These are phyloP conservation scores for Helminthosporium solani DNA, from an alignment of 2,329 filamentous ascomycete species.

Conservation along the genomic window DNA sequence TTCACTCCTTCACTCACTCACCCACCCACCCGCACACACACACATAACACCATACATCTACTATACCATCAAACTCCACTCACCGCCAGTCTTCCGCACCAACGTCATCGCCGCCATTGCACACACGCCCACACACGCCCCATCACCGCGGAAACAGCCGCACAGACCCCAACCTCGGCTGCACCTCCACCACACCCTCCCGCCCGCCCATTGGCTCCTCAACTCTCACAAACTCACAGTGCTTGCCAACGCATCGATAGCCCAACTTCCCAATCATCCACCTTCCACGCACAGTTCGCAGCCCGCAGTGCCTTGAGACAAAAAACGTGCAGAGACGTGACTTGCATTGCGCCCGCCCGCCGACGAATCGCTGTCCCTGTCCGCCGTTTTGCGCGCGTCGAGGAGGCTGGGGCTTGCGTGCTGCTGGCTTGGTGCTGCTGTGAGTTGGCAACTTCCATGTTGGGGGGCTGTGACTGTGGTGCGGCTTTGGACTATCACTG, in stretches of 20 bases:
- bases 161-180: constrained; percentile 15
- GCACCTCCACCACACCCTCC: constrained; percentile 6
- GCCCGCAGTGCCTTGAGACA: constrained; percentile 3
- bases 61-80: background rate
- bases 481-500: too few relatives aligned
- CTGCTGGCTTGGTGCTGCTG: background rate
- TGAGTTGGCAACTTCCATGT: too few relatives aligned
- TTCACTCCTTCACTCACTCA: too few relatives aligned
- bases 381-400: background rate
- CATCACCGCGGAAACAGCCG: constrained; percentile 8
- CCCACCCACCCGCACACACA: too few relatives aligned
- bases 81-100: constrained; percentile 5
- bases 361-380: constrained; percentile 15
- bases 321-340: background rate
- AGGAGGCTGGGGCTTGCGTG: background rate
- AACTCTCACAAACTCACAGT: background rate
- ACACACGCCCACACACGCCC: background rate
- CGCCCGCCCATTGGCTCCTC: constrained; percentile 15
- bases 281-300: constrained; percentile 11
- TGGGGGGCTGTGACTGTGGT: too few relatives aligned
- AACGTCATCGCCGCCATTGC: constrained; percentile 5
- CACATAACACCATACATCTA: too few relatives aligned
- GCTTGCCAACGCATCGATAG: constrained; percentile 32
- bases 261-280: constrained; percentile 12
- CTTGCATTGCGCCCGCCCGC: constrained; percentile 1